A percentile compares a stretch with the other conserved stretches of the same genome.
Conservation (phyloP, 2,329 filamentous ascomycete species). For the Botrytis pseudocinerea region DNA sequence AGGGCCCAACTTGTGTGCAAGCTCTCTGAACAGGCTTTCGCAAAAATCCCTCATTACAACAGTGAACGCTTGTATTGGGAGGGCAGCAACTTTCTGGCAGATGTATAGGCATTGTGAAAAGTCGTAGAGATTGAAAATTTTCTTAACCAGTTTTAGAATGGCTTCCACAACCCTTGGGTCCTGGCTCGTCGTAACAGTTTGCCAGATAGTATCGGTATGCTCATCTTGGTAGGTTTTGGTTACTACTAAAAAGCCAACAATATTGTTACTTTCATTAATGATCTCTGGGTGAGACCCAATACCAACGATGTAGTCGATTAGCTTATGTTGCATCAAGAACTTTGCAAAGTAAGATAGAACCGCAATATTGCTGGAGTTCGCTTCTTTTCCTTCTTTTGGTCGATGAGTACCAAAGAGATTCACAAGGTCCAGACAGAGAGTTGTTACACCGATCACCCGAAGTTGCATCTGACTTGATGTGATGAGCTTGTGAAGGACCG, state of each 20-base stretch:
- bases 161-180: slow-evolving; percentile 84
- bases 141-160: slow-evolving; percentile 64
- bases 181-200: slow-evolving; percentile 75
- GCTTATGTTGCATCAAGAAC: slow-evolving; percentile 66
- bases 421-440: slow-evolving; percentile 71
- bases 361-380: slow-evolving; percentile 45
- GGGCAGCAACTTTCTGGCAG: slow-evolving; percentile 66
- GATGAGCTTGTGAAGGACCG: slow-evolving; percentile 68
- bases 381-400: slow-evolving; percentile 42
- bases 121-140: slow-evolving; percentile 52
- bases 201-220: slow-evolving; percentile 82
- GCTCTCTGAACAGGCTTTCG: slow-evolving; percentile 52
- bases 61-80: slow-evolving; percentile 65
- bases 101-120: slow-evolving; percentile 60
- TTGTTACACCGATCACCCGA: slow-evolving; percentile 74
- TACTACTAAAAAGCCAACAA: slow-evolving; percentile 83
- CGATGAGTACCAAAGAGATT: slow-evolving; percentile 59
- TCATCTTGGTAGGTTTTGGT: slow-evolving; percentile 69
- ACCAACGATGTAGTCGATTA: slow-evolving; percentile 86
- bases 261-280: slow-evolving; percentile 76
- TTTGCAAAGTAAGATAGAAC: slow-evolving; percentile 68
- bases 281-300: slow-evolving; percentile 91
- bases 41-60: slow-evolving; percentile 62
- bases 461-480: slow-evolving; percentile 88
- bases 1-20: slow-evolving; percentile 43